These are phyloP conservation scores for Novakomyces olei DNA, from an alignment of 805 yeast genomes.

Conservation along the genomic window DNA sequence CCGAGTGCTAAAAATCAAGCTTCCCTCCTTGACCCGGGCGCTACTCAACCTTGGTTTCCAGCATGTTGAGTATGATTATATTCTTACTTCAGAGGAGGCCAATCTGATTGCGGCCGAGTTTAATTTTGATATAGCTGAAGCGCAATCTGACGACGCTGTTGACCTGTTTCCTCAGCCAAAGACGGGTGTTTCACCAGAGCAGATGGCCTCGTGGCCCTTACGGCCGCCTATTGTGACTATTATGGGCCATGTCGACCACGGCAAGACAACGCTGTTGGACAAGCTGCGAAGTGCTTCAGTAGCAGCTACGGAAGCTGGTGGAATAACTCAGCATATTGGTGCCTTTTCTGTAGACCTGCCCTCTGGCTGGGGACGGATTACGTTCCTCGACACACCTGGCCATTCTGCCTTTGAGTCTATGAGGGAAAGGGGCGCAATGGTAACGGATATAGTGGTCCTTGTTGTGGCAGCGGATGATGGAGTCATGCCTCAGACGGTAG, in stretches of 20 bases:
- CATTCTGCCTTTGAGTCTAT: conserved; percentile 91
- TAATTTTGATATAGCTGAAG: conserved; percentile 40
- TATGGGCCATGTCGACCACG: conserved; percentile 99
- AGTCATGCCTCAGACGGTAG: conserved; percentile 91
- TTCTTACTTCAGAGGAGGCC: conserved; percentile 71
- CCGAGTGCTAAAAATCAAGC: too few species aligned
- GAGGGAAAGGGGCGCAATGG: conserved; percentile 89
- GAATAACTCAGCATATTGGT: conserved; percentile 95
- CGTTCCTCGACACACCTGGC: conserved; percentile 93
- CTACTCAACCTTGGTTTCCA: background rate
- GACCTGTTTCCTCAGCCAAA: conserved; percentile 28
- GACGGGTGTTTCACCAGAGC: conserved; percentile 19
- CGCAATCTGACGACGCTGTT: conserved; percentile 35
- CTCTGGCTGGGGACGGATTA: conserved; percentile 46
- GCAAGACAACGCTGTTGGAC: conserved; percentile 86
- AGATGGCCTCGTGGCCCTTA: conserved; percentile 26
- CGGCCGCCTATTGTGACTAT: conserved; percentile 91
- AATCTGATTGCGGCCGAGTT: conserved; percentile 72
- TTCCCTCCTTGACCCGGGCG: too few species aligned
- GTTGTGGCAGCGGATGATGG: conserved; percentile 97
- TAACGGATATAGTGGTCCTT: conserved; percentile 75
- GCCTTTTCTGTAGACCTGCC: conserved; percentile 75
- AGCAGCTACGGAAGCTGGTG: conserved; percentile 74
- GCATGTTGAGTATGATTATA: background rate
- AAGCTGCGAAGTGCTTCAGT: conserved; percentile 64